Evolutionary conservation across 2,329 filamentous ascomycete genomes (phyloP).

Genomic region (Trichoderma endophyticum): DNA sequence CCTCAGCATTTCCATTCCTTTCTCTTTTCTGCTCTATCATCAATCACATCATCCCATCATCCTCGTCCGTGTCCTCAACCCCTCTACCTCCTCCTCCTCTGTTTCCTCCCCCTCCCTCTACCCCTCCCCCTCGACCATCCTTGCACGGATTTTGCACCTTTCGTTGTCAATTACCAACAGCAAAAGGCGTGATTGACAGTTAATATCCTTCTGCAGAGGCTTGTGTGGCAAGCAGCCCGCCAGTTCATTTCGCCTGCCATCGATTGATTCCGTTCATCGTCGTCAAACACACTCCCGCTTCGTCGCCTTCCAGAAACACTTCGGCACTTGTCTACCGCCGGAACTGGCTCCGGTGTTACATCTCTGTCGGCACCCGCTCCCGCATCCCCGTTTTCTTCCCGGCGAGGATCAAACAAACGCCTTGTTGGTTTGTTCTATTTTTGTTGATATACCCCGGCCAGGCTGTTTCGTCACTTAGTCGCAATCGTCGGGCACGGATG

Average conservation of each 20-base stretch:
- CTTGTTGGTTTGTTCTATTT: constrained; percentile 11
- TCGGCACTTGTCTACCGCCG: not conserved
- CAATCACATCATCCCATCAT: not conserved
- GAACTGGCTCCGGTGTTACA: constrained; percentile 8
- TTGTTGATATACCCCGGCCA: not conserved
- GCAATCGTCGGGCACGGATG: not conserved
- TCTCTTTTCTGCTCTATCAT: not conserved
- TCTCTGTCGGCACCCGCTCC: not conserved
- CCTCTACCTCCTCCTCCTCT: not conserved
- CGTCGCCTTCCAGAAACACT: constrained; percentile 3
- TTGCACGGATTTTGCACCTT: not conserved
- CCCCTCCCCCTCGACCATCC: not conserved
- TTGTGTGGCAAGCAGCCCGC: not conserved
- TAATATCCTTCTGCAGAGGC: not conserved
- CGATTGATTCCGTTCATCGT: not conserved
- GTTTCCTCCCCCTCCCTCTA: not conserved
- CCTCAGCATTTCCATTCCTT: not conserved
- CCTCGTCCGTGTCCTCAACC: not conserved
- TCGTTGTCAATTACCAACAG: not conserved
- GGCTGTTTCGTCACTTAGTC: not conserved
- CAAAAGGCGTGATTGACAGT: not conserved
- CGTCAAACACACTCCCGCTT: constrained; percentile 7
- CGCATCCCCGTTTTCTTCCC: not conserved
- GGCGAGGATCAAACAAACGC: constrained; percentile 5
- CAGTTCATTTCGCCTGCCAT: not conserved